Evolutionary conservation across 1,284 basidiomycete genomes (phyloP), one percentile per base, ranked within the genome.

Genomic region (Melampsora larici-populina): DNA sequence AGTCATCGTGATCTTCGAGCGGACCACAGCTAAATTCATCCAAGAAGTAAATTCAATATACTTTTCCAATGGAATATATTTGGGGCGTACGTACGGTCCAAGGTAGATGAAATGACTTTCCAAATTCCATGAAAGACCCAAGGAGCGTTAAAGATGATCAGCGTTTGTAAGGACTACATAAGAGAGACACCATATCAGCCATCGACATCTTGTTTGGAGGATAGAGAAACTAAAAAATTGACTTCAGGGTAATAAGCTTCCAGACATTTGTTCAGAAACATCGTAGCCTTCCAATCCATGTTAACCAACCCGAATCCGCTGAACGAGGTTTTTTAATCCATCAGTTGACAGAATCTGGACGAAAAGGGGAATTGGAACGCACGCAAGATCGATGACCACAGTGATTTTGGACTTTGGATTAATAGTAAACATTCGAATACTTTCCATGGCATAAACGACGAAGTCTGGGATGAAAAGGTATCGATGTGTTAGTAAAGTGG

Each of bases 1-100:
- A 64, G 79, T 81, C 31, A 78, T 71, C 26, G 40, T 62, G 48
- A 78, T 48, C 62, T 78, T 78, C 31, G 68, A 55, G 18, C 79
- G 66, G 24, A 80, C 79, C 31, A 78, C 78, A 29, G 55, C 55
- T 58, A 24, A 13, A 43, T 43, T 13, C 7, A 43, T 43, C 40
- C 7, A 43, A 13, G 11, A 43, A 13, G 13, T 43, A 11, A 7
- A 43, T 43, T 43, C 11, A 13, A 9, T 43, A 43, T 43, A 43
- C 5, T 43, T 7, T 43, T 43, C 11, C 1, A 13, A 43, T 43
- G 11, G 40, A 43, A 36, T 36, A 43, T 13, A 13, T 9, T 11
- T 43, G 40, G 49, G 29, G 18, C 31, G 31, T 24, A 51, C 26
- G 24, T 17, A 75, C 73, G 73, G 24, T 75, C 73, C 24, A 75